Conservation (phyloP, 2,329 filamentous ascomycete species). For the Ophiostoma sp. region DNA sequence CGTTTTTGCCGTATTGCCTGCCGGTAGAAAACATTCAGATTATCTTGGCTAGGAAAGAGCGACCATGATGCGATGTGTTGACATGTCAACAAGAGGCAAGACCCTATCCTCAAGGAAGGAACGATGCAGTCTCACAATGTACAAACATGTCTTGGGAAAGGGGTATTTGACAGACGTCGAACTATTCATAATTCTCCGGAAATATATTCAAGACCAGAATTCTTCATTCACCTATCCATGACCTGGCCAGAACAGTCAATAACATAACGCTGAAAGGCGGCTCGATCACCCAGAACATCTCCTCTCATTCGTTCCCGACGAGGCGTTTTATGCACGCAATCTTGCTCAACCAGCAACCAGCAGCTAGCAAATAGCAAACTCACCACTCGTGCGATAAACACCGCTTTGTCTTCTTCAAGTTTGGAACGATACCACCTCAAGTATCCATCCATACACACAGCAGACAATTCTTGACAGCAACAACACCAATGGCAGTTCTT, state of each 20-base stretch:
- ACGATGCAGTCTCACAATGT: background rate
- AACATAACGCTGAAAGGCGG: too few relatives aligned
- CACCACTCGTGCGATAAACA: background rate
- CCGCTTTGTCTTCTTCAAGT: background rate
- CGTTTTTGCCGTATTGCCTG: background rate
- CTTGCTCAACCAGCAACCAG: background rate
- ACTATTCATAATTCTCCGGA: background rate
- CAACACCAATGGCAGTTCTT: background rate
- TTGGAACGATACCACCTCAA: background rate
- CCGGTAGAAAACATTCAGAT: background rate
- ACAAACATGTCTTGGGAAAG: slow-evolving; percentile 12
- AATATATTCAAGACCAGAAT: background rate
- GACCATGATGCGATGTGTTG: background rate
- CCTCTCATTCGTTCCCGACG: background rate
- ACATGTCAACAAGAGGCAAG: background rate
- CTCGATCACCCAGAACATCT: background rate
- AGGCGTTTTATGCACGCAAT: slow-evolving; percentile 14
- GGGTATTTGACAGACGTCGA: background rate
- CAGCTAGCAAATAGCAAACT: background rate
- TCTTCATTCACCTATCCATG: background rate
- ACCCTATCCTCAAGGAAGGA: background rate
- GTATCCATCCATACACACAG: background rate
- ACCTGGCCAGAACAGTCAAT: background rate
- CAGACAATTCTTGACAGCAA: background rate
- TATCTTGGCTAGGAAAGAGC: background rate